Evolutionary conservation across 208 protist genomes (phyloP).

Genomic region (Leishmania guyanensis): DNA sequence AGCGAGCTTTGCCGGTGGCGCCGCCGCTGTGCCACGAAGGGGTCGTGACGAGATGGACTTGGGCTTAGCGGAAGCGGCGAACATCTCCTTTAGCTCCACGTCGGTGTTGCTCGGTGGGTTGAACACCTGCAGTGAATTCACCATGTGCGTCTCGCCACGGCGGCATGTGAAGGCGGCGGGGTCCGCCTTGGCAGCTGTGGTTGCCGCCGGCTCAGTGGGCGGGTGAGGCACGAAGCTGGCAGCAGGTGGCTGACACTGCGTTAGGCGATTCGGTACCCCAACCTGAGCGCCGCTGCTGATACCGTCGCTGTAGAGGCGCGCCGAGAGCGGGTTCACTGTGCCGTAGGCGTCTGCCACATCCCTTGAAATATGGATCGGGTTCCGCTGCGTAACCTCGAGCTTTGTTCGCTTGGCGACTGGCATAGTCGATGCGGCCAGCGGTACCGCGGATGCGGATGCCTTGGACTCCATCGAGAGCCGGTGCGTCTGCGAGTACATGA

Average conservation of each 20-base stretch:
- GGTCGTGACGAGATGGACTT: conserved; percentile 11
- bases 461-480: conserved; percentile 5
- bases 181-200: background rate
- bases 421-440: conserved; percentile 7
- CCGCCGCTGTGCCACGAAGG: background rate
- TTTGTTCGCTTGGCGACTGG: conserved; percentile 39
- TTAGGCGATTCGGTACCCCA: conserved; percentile 78
- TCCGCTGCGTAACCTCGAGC: conserved; percentile 68
- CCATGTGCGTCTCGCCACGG: conserved; percentile 43
- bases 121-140: conserved; percentile 82
- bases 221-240: conserved; percentile 18
- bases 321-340: conserved; percentile 69
- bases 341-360: conserved; percentile 74
- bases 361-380: conserved; percentile 87
- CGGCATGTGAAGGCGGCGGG: background rate
- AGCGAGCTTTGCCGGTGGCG: conserved; percentile 13
- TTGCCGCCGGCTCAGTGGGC: background rate
- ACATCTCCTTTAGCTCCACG: conserved; percentile 57
- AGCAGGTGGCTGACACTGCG: conserved; percentile 16
- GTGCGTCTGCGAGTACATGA: conserved; percentile 10
- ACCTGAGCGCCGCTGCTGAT: conserved; percentile 57
- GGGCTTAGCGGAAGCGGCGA: conserved; percentile 25
- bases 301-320: conserved; percentile 76
- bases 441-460: background rate
- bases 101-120: conserved; percentile 55